Base-by-base conservation (phyloP, 441 rosid genomes). In the Syzygium malaccense region DNA sequence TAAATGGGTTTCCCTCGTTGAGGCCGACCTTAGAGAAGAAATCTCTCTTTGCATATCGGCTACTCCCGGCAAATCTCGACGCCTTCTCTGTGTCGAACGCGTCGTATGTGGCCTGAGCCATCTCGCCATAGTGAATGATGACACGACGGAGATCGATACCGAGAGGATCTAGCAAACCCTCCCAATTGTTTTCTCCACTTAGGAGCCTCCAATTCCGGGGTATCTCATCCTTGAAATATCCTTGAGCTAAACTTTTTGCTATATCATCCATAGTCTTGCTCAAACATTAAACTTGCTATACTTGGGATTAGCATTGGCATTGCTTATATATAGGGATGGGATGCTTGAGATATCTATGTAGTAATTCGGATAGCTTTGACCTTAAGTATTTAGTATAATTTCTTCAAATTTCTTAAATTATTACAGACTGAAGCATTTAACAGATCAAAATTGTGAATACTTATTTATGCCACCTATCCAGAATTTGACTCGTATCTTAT, bases 101-200 rank as follows among this genome's bases (percentile, higher is more conserved):
- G 87, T 96, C 98, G 12, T 96, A 96, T 23, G 96, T 57, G n/a
- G 98, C 95, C 80, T 96, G 97, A 86, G 95, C 96, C 97, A 96
- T 95, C 90, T 97, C 97, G 4, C 99, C 99, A 26, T 95, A 96
- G 89, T 95, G 98, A 88, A 97, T 89, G 12, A 95, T 89, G 88
- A 92, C 93, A 53, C 91, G 90, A 10, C 99, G 95, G 89, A 97
- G 98, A 93, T 95, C 96, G 57, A 92, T 90, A 89, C 96, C 96
- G 14, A 96, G 94, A 71, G 99, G 99, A 55, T 95, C 93, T 85
- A 95, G 55, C 55, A 95, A 88, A 55, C 89, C 94, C 20, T 92
- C 92, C 99, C 99, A 97, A 53, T 93, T 85, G 33, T 92, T 89
- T 86, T 93, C 90, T 28, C 98, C 98, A 57, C 97, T 95, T 32